phyloP scores from a whole-genome alignment of 1,139 yeast species.

The Eremothecium cymbalariae region DNA sequence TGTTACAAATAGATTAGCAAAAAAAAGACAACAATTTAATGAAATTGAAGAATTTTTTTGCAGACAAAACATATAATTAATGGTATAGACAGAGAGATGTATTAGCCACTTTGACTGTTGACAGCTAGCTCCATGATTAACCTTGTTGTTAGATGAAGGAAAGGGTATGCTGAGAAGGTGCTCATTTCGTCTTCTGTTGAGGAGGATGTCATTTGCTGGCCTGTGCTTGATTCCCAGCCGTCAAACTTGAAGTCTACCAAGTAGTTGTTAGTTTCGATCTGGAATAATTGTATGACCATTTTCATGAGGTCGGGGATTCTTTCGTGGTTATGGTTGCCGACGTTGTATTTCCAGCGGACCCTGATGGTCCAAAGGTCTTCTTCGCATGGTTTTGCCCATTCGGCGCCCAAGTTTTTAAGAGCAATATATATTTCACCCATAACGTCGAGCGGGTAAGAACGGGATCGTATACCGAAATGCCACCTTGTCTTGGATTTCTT shows the following conservation, averaged over 20 bases:
- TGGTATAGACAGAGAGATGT: no score
- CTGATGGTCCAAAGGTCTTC: slow-evolving; percentile 94
- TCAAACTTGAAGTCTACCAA: slow-evolving; percentile 95
- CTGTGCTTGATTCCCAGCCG: slow-evolving; percentile 69
- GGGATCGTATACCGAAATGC: slow-evolving; percentile 96
- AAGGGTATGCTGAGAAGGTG: slow-evolving; percentile 90
- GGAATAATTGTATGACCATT: slow-evolving; percentile 95
- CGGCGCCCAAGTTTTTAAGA: slow-evolving; percentile 86
- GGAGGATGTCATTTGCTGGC: slow-evolving; percentile 30
- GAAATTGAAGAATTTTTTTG: no score
- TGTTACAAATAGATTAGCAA: no score
- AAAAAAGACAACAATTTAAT: no score
- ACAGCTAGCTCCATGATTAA: slow-evolving; percentile 96
- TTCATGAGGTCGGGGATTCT: slow-evolving; percentile 74
- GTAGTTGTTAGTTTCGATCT: slow-evolving; percentile 90
- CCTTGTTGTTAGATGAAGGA: slow-evolving; percentile 83
- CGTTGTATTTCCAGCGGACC: slow-evolving; percentile 80
- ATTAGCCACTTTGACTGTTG: slow-evolving; percentile 47
- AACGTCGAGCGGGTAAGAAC: slow-evolving; percentile 94
- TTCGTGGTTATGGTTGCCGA: slow-evolving; percentile 29
- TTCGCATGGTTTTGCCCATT: slow-evolving; percentile 91
- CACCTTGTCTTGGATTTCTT: slow-evolving; percentile 91
- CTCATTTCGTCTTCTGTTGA: slow-evolving; percentile 58
- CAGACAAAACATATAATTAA: no score
- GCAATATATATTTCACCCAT: slow-evolving; percentile 99